These are phyloP conservation scores for Aspergillus novoparasiticus DNA, from an alignment of 2,329 filamentous ascomycete genomes.

Conservation along the genomic window DNA sequence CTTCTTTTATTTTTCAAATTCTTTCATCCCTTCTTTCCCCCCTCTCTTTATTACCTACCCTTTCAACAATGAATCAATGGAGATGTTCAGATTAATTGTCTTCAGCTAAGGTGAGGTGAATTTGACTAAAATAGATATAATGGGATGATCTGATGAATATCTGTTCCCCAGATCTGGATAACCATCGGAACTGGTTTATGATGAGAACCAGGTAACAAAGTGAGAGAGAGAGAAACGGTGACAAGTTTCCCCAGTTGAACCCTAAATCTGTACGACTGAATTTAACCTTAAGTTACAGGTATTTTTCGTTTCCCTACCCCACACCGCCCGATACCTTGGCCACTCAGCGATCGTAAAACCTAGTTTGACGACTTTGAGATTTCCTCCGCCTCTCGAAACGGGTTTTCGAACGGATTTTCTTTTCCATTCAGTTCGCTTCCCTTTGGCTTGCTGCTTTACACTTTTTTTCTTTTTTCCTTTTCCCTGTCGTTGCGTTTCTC, in stretches of 20 bases:
- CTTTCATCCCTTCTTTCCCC: neutral
- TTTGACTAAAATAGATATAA: neutral
- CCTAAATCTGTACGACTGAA: neutral
- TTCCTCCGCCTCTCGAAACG: conserved; percentile 11
- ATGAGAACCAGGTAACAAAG: too few species aligned
- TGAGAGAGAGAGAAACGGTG: neutral
- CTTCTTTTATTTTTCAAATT: neutral
- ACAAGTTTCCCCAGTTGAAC: neutral
- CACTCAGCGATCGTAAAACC: neutral
- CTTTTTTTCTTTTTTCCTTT: neutral
- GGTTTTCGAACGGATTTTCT: conserved; percentile 6
- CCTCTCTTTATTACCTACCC: neutral
- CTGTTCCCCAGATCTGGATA: neutral
- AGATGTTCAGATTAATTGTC: neutral
- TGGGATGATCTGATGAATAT: neutral
- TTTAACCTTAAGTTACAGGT: conserved; percentile 3
- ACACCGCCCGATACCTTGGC: neutral
- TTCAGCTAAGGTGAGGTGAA: neutral
- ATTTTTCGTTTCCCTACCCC: conserved; percentile 6
- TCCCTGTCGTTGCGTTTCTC: conserved; percentile 6
- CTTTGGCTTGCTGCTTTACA: conserved; percentile 7
- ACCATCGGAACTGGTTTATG: too few species aligned
- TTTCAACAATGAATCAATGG: neutral
- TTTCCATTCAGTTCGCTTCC: conserved; percentile 8
- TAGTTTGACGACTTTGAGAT: conserved; percentile 12